These are phyloP conservation scores for Candida endomychidarum DNA, from an alignment of 805 yeast species.

Conservation along the genomic window DNA sequence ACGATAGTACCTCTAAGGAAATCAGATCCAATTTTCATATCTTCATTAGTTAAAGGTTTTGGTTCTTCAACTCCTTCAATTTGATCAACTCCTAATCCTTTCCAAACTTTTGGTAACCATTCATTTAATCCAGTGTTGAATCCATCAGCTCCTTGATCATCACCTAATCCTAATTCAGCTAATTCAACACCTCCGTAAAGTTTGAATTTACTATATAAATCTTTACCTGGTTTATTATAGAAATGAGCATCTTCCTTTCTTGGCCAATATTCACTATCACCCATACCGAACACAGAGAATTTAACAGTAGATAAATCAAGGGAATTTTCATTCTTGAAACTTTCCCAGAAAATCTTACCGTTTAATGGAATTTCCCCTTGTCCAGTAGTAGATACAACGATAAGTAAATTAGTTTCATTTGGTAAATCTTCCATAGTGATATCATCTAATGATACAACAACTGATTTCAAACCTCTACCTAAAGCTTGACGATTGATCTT, in stretches of 20 bases:
- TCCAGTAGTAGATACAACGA: constrained; percentile 75
- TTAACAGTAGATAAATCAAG: constrained; percentile 60
- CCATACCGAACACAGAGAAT: constrained; percentile 70
- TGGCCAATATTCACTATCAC: constrained; percentile 93
- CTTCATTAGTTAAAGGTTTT: constrained; percentile 90
- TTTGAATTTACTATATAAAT: constrained; percentile 61
- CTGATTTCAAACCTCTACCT: constrained; percentile 72
- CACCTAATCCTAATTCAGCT: constrained; percentile 83
- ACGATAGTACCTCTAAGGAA: constrained; percentile 91
- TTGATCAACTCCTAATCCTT: constrained; percentile 80
- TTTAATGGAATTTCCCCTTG: constrained; percentile 87
- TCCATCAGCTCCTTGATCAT: constrained; percentile 97
- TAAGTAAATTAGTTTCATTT: constrained; percentile 65
- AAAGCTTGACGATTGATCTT: constrained; percentile 76
- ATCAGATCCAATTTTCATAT: constrained; percentile 84
- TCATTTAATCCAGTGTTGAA: constrained; percentile 84
- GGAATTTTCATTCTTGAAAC: constrained; percentile 57
- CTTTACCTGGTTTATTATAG: constrained; percentile 88
- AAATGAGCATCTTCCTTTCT: constrained; percentile 92
- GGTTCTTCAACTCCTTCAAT: constrained; percentile 86
- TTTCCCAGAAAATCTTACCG: constrained; percentile 78
- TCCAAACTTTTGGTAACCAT: constrained; percentile 88
- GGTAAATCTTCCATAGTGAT: constrained; percentile 70
- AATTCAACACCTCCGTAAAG: constrained; percentile 74
- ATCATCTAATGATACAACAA: constrained; percentile 70